Base-by-base conservation (phyloP, 441 rosid genomes). In the Syzygium malaccense region DNA sequence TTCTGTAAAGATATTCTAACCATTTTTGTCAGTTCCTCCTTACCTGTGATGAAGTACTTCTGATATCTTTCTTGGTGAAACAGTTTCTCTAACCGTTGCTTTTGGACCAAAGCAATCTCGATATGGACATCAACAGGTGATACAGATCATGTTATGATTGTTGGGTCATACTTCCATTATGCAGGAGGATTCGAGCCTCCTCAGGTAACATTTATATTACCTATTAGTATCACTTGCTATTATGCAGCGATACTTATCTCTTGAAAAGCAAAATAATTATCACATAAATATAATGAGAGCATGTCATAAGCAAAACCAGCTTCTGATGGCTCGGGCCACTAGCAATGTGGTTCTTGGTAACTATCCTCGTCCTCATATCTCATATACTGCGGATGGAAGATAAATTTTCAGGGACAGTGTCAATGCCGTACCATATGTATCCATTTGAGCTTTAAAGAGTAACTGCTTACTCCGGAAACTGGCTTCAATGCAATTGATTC, bases 121-220 rank as follows among this genome's bases (percentile, higher is more conserved):
- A 93, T 96, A 92, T 96, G 99, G 98, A 96, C 99, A 87, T 96
- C 99, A 48, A 96, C 98, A 0, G 95, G 99, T 4, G 99, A 98
- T 49, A 92, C 97, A 45, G 98, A 98, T 88, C 99, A 98, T 88
- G 96, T 92, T 71, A 32, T 98, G 93, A 96, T 98, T 87, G 98
- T 98, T 4, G 98, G 98, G 53, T 94, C 98, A 33, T 96, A 98
- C 91, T 96, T 98, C 93, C 99, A 96, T 92, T 98, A 96, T 90
- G 95, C 97, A 2, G 96, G 99, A 71, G 99, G 98, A 88, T 98
- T 92, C 88, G 98, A 98, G 92, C 94, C 98, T 91, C 98, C 99
- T 91, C 94, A 94, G 97, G 99, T 96, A 88, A 92, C 25, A 20
- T 51, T 41, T 75, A 41, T 41, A 75, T 85, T 55, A 51, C 14